phyloP scores from a whole-genome alignment of 352 stramenopile species.

The Blastocystis sp. region DNA sequence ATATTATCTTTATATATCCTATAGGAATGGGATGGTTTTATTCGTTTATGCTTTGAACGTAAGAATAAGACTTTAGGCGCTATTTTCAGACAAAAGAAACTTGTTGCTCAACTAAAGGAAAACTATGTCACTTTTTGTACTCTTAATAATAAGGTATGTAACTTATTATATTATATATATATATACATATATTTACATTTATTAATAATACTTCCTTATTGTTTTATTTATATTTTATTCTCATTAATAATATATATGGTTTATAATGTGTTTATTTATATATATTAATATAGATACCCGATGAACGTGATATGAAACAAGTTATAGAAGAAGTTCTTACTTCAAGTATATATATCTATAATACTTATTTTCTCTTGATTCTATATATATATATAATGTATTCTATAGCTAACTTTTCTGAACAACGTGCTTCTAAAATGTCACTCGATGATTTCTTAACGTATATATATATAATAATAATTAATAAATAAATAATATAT shows the following conservation, averaged over 20 bases:
- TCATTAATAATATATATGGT: conserved; percentile 13
- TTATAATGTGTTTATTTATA: too few relatives aligned
- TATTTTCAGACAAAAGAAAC: conserved; percentile 81
- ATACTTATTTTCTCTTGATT: too few relatives aligned
- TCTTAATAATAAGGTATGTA: conserved; percentile 55
- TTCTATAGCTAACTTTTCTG: conserved; percentile 45
- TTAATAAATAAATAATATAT: too few relatives aligned
- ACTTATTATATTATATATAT: background rate
- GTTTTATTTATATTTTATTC: background rate
- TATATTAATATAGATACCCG: conserved; percentile 30
- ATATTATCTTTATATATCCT: too few relatives aligned
- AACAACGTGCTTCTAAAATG: conserved; percentile 78
- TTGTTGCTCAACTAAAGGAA: conserved; percentile 75
- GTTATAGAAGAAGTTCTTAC: conserved; percentile 74
- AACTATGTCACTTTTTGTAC: conserved; percentile 82
- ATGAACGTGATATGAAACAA: conserved; percentile 57
- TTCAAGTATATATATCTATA: conserved; percentile 51
- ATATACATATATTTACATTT: too few relatives aligned
- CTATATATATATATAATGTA: background rate
- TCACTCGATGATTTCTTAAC: conserved; percentile 89
- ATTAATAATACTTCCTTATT: background rate
- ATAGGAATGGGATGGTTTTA: conserved; percentile 92
- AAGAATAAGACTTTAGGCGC: conserved; percentile 97
- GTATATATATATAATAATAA: background rate
- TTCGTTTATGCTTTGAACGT: conserved; percentile 93